Conservation (phyloP, 108 stramenopile species). For the Skeletonema marinoi region DNA sequence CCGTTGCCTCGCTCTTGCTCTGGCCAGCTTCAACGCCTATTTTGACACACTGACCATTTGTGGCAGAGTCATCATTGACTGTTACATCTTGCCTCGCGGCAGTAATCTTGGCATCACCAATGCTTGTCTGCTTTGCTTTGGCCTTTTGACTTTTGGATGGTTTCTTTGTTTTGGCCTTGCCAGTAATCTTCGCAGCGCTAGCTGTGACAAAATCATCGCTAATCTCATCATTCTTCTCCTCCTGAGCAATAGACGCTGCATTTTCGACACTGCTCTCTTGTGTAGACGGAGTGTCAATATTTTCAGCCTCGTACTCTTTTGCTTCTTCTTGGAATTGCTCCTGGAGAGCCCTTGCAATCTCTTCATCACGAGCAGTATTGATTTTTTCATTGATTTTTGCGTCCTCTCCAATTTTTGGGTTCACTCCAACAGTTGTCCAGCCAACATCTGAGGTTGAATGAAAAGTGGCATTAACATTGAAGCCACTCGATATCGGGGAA, state of each 20-base stretch:
- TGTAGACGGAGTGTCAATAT: not conserved
- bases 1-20: no score
- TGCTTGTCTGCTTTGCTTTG: not conserved
- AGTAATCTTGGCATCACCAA: no score
- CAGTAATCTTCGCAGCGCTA: not conserved
- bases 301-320: not conserved
- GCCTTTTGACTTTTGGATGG: not conserved
- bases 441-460: not conserved
- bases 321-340: conserved; percentile 1
- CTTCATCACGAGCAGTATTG: not conserved
- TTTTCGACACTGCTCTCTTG: not conserved
- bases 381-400: not conserved
- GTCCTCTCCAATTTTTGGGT: not conserved
- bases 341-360: not conserved
- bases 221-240: not conserved
- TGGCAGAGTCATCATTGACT: not conserved
- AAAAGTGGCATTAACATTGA: not conserved
- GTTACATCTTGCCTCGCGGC: not conserved
- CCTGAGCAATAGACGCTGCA: not conserved
- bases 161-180: not conserved
- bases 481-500: not conserved
- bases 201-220: not conserved
- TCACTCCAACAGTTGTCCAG: not conserved
- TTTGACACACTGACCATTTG: not conserved
- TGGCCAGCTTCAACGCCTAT: not conserved